These are phyloP conservation scores for Solanum ossicruentum DNA, from an alignment of 257 asterid genomes.

Conservation along the genomic window DNA sequence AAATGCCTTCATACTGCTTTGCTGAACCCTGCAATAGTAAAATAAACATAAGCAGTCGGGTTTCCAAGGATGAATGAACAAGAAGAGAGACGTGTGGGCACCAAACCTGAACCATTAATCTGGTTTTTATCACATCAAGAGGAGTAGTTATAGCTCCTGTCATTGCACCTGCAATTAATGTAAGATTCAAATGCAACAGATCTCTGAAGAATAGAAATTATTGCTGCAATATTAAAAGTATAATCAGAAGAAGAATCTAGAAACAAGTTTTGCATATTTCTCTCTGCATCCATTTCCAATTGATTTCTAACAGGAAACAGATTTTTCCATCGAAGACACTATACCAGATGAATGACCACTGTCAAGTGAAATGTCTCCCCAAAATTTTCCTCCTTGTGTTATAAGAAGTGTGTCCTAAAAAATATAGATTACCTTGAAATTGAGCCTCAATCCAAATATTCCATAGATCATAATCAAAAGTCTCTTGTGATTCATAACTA, in stretches of 20 bases:
- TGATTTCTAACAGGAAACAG: background rate
- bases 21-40: slow-evolving; percentile 36
- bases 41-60: background rate
- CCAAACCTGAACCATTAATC: slow-evolving; percentile 60
- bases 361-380: background rate
- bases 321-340: background rate
- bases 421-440: background rate
- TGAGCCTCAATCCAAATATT: background rate
- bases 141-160: slow-evolving; percentile 68
- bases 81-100: background rate
- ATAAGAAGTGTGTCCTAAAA: background rate
- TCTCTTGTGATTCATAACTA: background rate
- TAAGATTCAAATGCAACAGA: background rate
- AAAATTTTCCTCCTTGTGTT: background rate
- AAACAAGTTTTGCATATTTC: background rate
- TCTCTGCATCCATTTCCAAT: background rate
- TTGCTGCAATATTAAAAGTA: background rate
- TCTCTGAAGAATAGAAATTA: background rate
- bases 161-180: slow-evolving; percentile 35
- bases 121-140: slow-evolving; percentile 57
- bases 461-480: background rate
- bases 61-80: background rate
- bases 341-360: background rate
- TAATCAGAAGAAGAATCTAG: background rate
- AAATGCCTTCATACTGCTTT: slow-evolving; percentile 40